phyloP scores from a whole-genome alignment of 78 protist species.

The Chrysochromulina parva region DNA sequence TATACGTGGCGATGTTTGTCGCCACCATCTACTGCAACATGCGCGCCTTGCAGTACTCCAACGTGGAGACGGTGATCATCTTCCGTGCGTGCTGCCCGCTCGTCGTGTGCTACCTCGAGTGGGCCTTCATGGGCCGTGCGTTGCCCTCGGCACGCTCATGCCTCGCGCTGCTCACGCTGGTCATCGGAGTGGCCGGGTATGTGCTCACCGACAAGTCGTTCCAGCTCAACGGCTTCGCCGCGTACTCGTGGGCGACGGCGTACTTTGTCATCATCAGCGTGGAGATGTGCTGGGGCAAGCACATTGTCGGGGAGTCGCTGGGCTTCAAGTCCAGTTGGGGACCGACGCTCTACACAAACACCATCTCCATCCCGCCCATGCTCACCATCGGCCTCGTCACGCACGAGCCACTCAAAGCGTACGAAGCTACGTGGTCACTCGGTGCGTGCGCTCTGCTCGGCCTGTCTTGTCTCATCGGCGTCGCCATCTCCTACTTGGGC shows the following conservation, averaged over 20 bases:
- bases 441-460: no score
- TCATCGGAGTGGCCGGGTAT: neutral
- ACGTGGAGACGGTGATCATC: neutral
- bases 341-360: no score
- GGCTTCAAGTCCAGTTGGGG: no score
- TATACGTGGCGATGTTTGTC: no score
- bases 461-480: no score
- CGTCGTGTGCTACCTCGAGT: neutral
- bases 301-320: no score
- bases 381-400: no score
- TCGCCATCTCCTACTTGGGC: no score
- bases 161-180: neutral
- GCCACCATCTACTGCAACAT: no score
- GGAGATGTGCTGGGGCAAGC: neutral
- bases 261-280: neutral
- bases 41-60: neutral
- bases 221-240: neutral
- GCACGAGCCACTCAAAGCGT: no score
- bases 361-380: no score
- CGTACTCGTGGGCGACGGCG: neutral
- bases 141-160: neutral
- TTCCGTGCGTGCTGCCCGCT: neutral
- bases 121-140: neutral
- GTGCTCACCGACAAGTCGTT: neutral
- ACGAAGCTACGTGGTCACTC: no score